Evolutionary conservation across 2,329 filamentous ascomycete species (phyloP), one percentile per base, ranked within the genome.

Genomic region (Hypomyces rosellus): DNA sequence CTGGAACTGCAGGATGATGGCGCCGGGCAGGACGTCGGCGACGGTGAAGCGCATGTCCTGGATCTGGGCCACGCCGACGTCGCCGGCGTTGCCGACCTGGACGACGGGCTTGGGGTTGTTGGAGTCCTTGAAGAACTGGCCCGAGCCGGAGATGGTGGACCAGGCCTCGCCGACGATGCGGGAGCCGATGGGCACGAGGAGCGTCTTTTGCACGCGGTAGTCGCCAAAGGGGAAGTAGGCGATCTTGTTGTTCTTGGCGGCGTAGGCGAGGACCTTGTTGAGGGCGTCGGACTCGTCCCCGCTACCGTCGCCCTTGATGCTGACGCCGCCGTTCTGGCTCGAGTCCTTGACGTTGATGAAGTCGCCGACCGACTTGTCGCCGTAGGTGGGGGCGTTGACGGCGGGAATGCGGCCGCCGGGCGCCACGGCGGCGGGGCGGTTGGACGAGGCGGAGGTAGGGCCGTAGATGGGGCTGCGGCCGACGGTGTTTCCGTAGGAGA

Each of bases 141-240:
- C 78, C 3, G 63, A 63, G 2, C 68, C 77, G 16, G 69, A 73
- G 59, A 77, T 74, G 4, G 69, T 68, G 6, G 77, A 71, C 69
- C 76, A 79, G 4, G 73, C 71, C 61, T 82, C 77, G 15, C 81
- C 81, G 12, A 80, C 69, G 22, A 84, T 72, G 3, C 70, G 69
- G 6, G 76, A 75, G n/a, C 75, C 74, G 5, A 59, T 46, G 11
- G 62, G 62, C 12, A 64, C 46, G 13, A 55, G 22, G 0, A 63
- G 52, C 2, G 61, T 64, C 4, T 55, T 58, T 20, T 60, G 54
- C n/a, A 63, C 59, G 9, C 53, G 54, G 52, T 63, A 64, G 34
- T 54, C 55, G 15, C 62, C 61, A 50, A 57, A 63, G 14, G 62
- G 61, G 37, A 64, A 62, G 44, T 63, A 63, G 14, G 56, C 61